phyloP scores from a whole-genome alignment of 768 basidiomycete species.

The Phaeotremella skinneri region DNA sequence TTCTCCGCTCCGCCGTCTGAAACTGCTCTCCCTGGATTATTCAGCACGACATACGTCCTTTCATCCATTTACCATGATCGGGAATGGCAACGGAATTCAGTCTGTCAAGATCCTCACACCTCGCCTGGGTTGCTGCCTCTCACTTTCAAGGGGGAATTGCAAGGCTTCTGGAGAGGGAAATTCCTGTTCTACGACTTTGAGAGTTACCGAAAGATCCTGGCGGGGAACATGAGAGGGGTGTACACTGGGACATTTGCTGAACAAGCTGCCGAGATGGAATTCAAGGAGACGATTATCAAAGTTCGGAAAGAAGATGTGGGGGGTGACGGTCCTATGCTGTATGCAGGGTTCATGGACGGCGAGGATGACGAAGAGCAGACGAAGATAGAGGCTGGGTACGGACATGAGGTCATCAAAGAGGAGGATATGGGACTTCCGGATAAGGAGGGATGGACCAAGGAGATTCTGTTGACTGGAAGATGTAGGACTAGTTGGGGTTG shows the following conservation, averaged over 20 bases:
- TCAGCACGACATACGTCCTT: constrained; percentile 15
- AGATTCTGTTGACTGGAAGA: constrained; percentile 45
- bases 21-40: constrained; percentile 18
- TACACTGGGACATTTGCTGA: constrained; percentile 46
- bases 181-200: constrained; percentile 47
- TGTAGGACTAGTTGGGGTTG: constrained; percentile 43
- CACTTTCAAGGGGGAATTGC: constrained; percentile 31
- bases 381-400: constrained; percentile 36
- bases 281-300: constrained; percentile 43
- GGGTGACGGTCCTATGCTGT: constrained; percentile 36
- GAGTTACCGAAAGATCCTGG: constrained; percentile 39
- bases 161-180: constrained; percentile 46
- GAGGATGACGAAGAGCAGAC: constrained; percentile 27
- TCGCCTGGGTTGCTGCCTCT: constrained; percentile 42
- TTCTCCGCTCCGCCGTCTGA: constrained; percentile 18
- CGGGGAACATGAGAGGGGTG: constrained; percentile 40
- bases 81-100: constrained; percentile 44
- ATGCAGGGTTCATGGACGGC: constrained; percentile 33
- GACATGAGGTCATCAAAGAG: constrained; percentile 35
- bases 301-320: constrained; percentile 43
- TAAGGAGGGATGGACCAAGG: constrained; percentile 49
- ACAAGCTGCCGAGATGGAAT: constrained; percentile 38
- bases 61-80: constrained; percentile 37
- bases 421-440: constrained; percentile 25
- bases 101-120: constrained; percentile 44